Evolutionary conservation across 2,329 filamentous ascomycete species (phyloP), one percentile per base, ranked within the genome.

Genomic region (Cladosporium sphaerospermum): DNA sequence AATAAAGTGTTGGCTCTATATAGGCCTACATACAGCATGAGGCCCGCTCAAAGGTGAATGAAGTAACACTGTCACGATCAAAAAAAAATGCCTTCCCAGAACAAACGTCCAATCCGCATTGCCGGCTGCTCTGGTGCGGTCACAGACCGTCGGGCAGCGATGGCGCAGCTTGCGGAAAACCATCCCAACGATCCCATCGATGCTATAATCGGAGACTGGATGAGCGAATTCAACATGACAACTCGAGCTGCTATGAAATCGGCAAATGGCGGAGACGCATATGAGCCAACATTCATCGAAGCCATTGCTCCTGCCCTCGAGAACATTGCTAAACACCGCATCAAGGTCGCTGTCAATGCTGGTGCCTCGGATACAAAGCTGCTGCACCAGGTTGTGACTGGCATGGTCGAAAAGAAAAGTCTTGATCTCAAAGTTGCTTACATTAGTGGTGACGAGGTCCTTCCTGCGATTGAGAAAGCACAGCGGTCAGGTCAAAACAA

Each of bases 321-420:
- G 3, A 61, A 77, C 5, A 68, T 78, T 56, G 64, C 71, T 1
- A 65, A 75, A 45, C 75, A 78, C 55, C 61, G 70, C 0, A 81
- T 82, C 65, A 79, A 78, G 55, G 69, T 82, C 10, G 69, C 80
- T 34, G 69, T 81, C 52, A 82, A 83, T 58, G 80, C 80, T 2
- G 80, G 81, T 0, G 77, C 75, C 2, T 70, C 78, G 13, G 78
- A 82, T 53, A 80, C 80, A 0, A 70, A 71, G 53, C 77, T 74
- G 0, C 60, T 83, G 13, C 77, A 79, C 2, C 59, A 74, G 47
- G 73, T 74, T 53, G 68, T 74, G 0, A 63, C 70, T 4, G 61
- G 69, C 14, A 56, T 79, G 56, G 58, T 61, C 10, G 53, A 53
- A 34, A 45, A 53, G 16, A 61, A 64, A 39, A 67, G 70, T 0